These are phyloP conservation scores for Parathielavia hyrcaniae DNA, from an alignment of 495 filamentous ascomycete species.

Conservation along the genomic window DNA sequence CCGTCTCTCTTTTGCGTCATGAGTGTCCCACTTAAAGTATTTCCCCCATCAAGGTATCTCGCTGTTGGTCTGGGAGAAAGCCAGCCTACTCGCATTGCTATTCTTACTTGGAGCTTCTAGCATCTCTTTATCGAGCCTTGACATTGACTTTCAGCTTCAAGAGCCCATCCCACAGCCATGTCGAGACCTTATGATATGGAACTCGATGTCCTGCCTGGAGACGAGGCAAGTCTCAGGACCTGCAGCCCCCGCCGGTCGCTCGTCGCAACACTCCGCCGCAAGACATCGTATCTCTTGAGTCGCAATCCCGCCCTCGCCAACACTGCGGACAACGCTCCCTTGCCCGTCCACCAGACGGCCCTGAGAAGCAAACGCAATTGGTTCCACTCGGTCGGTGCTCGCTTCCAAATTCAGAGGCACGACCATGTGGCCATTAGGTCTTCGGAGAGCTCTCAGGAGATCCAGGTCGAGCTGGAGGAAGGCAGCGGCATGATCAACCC, in stretches of 20 bases:
- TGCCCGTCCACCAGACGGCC: not conserved
- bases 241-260: not conserved
- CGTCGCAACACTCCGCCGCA: constrained; percentile 2
- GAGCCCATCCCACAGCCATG: not conserved
- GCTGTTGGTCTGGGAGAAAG: not conserved
- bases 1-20: not conserved
- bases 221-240: constrained; percentile 3
- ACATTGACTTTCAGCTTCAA: not conserved
- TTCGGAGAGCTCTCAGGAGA: not conserved
- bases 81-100: not conserved
- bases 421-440: not conserved
- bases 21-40: not conserved
- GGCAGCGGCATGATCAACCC: not conserved
- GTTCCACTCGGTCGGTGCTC: constrained; percentile 8
- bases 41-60: not conserved
- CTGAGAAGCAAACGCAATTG: not conserved
- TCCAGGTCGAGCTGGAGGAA: not conserved
- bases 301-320: not conserved
- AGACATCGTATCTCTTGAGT: constrained; percentile 5
- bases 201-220: not conserved
- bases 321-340: not conserved
- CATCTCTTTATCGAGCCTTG: not conserved
- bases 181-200: not conserved
- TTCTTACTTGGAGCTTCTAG: not conserved
- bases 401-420: not conserved